phyloP scores from a whole-genome alignment of 495 filamentous ascomycete species.

The Hamigera avellanea region DNA sequence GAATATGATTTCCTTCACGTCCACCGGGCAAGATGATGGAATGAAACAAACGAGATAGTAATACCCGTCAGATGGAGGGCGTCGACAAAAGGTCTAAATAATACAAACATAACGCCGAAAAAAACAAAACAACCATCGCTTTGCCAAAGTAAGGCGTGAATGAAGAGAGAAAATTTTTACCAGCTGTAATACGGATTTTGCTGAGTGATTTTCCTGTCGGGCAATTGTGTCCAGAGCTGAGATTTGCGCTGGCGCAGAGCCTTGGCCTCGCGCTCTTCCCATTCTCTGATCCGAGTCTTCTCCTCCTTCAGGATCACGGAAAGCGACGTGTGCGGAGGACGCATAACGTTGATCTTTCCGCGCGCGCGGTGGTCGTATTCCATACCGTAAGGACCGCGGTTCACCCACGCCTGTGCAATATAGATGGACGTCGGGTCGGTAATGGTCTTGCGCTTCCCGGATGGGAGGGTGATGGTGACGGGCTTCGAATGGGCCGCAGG shows the following conservation, averaged over 20 bases:
- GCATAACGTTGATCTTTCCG: conserved; percentile 49
- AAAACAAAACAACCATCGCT: conserved; percentile 9
- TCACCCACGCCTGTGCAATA: conserved; percentile 85
- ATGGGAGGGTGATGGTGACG: conserved; percentile 25
- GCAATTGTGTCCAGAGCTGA: conserved; percentile 75
- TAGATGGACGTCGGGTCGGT: conserved; percentile 66
- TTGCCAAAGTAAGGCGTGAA: conserved; percentile 3
- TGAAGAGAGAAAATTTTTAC: conserved; percentile 35
- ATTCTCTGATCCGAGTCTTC: conserved; percentile 68
- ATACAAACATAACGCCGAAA: conserved; percentile 11
- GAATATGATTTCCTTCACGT: too few relatives aligned
- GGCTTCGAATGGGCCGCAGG: conserved; percentile 21
- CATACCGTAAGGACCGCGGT: conserved; percentile 49
- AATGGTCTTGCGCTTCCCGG: conserved; percentile 45
- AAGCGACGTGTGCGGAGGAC: conserved; percentile 62
- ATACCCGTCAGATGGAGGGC: too few relatives aligned
- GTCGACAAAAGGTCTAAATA: too few relatives aligned
- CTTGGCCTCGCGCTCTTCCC: conserved; percentile 64
- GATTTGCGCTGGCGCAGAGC: conserved; percentile 52
- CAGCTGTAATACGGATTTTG: conserved; percentile 86
- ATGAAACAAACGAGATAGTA: too few relatives aligned
- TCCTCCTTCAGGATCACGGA: conserved; percentile 85
- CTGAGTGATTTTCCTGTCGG: conserved; percentile 46
- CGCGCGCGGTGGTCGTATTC: conserved; percentile 55
- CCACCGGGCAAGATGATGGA: too few relatives aligned